Evolutionary conservation across 2,329 filamentous ascomycete species (phyloP).

Genomic region (Aaosphaeria pasadenensis): DNA sequence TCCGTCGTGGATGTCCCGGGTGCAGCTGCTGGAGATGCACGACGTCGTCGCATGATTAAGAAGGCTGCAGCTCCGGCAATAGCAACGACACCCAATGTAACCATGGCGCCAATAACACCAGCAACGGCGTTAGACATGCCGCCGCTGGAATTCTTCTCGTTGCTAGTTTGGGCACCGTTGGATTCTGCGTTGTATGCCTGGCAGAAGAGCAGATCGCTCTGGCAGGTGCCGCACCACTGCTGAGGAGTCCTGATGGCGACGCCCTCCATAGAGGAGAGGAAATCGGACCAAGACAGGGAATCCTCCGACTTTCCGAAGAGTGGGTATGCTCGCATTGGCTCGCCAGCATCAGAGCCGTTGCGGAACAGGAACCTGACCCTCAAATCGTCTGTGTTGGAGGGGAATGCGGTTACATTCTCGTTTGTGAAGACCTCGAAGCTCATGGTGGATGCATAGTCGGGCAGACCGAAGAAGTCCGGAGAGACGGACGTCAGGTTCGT

Average conservation of each 20-base stretch:
- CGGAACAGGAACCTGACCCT: slow-evolving; percentile 53
- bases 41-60: not conserved
- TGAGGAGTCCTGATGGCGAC: slow-evolving; percentile 28
- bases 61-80: slow-evolving; percentile 1
- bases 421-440: slow-evolving; percentile 52
- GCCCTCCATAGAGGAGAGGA: slow-evolving; percentile 21
- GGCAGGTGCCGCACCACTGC: slow-evolving; percentile 51
- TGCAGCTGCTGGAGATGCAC: not conserved
- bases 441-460: slow-evolving; percentile 47
- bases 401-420: slow-evolving; percentile 16
- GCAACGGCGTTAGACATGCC: slow-evolving; percentile 42
- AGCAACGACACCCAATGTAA: slow-evolving; percentile 42
- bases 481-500: slow-evolving; percentile 34
- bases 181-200: slow-evolving; percentile 27
- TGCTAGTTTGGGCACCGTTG: not conserved
- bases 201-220: slow-evolving; percentile 47
- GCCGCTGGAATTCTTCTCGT: not conserved
- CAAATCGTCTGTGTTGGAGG: slow-evolving; percentile 42
- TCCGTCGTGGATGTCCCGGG: not conserved
- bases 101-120: slow-evolving; percentile 51
- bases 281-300: slow-evolving; percentile 48
- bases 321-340: slow-evolving; percentile 38
- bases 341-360: slow-evolving; percentile 45
- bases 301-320: slow-evolving; percentile 45
- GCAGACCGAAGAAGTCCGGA: slow-evolving; percentile 48